These are phyloP conservation scores for Guadua angustifolia DNA, from an alignment of 176 grass and related monocot species.

Conservation along the genomic window DNA sequence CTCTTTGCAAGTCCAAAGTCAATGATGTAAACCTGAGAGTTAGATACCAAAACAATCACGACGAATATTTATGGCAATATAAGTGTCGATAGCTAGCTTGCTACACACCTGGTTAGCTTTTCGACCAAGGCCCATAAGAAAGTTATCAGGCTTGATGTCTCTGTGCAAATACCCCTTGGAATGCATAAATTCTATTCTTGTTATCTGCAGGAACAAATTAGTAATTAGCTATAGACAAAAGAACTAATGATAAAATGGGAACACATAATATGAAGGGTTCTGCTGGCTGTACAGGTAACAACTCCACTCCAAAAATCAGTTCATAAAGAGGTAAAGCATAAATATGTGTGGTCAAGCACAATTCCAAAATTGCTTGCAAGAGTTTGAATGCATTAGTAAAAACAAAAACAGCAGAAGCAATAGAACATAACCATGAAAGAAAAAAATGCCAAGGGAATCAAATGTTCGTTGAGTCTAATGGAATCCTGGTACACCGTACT, in stretches of 20 bases:
- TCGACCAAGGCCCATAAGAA: constrained; percentile 84
- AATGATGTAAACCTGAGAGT: constrained; percentile 77
- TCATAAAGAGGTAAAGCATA: background rate
- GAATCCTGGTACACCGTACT: constrained; percentile 15
- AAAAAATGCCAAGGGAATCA: constrained; percentile 10
- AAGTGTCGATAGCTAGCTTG: background rate
- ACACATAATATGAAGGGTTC: background rate
- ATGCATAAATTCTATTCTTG: constrained; percentile 82
- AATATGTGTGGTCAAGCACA: background rate
- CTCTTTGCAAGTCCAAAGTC: constrained; percentile 87
- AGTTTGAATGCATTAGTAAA: background rate
- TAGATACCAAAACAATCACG: constrained; percentile 31
- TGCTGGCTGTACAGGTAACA: background rate
- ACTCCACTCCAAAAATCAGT: background rate
- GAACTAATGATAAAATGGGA: background rate
- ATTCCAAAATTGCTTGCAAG: background rate
- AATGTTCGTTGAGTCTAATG: constrained; percentile 8
- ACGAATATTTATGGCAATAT: constrained; percentile 9
- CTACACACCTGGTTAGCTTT: constrained; percentile 77
- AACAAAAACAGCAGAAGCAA: background rate
- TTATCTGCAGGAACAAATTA: constrained; percentile 49
- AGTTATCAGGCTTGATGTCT: constrained; percentile 86
- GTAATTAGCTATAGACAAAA: constrained; percentile 16
- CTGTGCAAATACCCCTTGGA: constrained; percentile 82
- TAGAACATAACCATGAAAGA: constrained; percentile 21